Evolutionary conservation across 306 rosid species (phyloP).

Genomic region (Albizia julibrissin): DNA sequence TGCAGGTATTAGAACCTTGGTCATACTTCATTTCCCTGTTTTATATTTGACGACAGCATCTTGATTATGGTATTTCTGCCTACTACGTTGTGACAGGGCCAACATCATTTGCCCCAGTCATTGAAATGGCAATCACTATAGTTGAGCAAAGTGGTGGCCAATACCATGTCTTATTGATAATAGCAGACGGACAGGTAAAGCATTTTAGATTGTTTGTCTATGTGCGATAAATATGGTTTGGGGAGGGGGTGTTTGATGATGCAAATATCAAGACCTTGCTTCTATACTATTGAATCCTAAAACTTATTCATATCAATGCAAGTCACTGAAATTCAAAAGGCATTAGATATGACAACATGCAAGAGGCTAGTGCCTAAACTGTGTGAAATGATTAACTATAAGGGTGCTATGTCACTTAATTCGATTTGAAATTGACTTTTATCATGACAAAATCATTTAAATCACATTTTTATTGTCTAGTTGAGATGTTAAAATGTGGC

Average conservation of each 20-base stretch:
- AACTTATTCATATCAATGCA: constrained; percentile 11
- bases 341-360: neutral
- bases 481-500: constrained; percentile 15
- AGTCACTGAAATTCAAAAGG: constrained; percentile 15
- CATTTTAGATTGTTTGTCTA: constrained; percentile 10
- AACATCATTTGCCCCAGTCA: constrained; percentile 88
- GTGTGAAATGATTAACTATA: constrained; percentile 1
- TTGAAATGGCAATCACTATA: constrained; percentile 93
- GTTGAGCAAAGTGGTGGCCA: constrained; percentile 96
- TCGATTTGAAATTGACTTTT: neutral
- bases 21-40: neutral
- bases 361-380: neutral
- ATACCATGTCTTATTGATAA: constrained; percentile 86
- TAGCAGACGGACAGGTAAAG: constrained; percentile 95
- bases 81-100: constrained; percentile 62
- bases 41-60: neutral
- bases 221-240: neutral
- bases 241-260: constrained; percentile 13
- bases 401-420: neutral
- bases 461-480: neutral
- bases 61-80: constrained; percentile 29
- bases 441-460: neutral
- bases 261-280: neutral
- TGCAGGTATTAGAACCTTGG: constrained; percentile 62
- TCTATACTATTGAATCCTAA: neutral